phyloP scores from a whole-genome alignment of 1,284 basidiomycete genomes.

The Ceratobasidium sp. region DNA sequence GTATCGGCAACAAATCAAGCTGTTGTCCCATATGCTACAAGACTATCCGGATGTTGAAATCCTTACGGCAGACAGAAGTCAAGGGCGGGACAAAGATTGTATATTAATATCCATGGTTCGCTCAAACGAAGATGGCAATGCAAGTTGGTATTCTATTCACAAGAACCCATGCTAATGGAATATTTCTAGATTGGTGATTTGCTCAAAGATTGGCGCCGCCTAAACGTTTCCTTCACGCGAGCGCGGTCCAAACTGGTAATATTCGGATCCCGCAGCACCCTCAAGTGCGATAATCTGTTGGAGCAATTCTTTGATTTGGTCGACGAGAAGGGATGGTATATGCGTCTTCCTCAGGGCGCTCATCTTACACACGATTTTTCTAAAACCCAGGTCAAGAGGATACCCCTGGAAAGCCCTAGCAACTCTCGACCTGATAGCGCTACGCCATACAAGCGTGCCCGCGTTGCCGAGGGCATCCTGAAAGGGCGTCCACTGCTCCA shows the following conservation, averaged over 20 bases:
- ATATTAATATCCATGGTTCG: conserved; percentile 93
- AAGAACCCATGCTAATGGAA: conserved; percentile 15
- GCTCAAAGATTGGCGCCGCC: conserved; percentile 90
- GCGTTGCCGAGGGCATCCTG: conserved; percentile 12
- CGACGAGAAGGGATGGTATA: conserved; percentile 72
- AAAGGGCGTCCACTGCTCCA: conserved; percentile 24
- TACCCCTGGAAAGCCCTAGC: not conserved
- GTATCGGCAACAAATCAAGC: conserved; percentile 95
- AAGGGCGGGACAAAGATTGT: conserved; percentile 96
- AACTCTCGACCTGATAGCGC: not conserved
- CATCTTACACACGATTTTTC: conserved; percentile 56
- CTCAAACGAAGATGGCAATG: conserved; percentile 76
- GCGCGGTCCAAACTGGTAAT: conserved; percentile 90
- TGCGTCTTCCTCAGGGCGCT: conserved; percentile 61
- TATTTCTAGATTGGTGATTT: conserved; percentile 80
- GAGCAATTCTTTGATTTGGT: conserved; percentile 77
- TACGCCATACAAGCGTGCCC: conserved; percentile 12
- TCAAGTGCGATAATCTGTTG: conserved; percentile 67
- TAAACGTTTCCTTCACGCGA: conserved; percentile 97
- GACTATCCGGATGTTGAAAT: conserved; percentile 73
- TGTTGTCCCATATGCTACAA: conserved; percentile 67
- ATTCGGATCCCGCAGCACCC: conserved; percentile 81
- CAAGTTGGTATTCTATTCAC: conserved; percentile 51
- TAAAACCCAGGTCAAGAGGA: conserved; percentile 13
- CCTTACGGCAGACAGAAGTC: conserved; percentile 92